phyloP scores from a whole-genome alignment of 768 basidiomycete genomes.

The Phaffia tasmanica region DNA sequence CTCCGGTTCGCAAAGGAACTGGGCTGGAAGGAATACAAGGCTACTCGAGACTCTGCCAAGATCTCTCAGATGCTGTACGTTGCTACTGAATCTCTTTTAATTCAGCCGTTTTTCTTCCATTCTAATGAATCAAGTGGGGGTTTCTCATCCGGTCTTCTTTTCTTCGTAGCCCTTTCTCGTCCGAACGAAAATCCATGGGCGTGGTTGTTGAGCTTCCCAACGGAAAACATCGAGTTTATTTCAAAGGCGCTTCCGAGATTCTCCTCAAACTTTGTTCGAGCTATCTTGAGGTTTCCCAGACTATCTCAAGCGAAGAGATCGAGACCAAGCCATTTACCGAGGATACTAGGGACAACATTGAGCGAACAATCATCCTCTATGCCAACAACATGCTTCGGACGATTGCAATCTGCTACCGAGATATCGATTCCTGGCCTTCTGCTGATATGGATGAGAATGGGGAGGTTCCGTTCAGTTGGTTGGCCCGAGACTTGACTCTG shows the following conservation, averaged over 20 bases:
- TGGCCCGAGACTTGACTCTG: slow-evolving; percentile 65
- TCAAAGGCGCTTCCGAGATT: slow-evolving; percentile 94
- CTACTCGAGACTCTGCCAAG: slow-evolving; percentile 47
- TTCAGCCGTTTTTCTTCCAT: not conserved
- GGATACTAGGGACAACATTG: slow-evolving; percentile 64
- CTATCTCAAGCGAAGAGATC: slow-evolving; percentile 37
- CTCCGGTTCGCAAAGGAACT: slow-evolving; percentile 72
- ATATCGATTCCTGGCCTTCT: slow-evolving; percentile 80
- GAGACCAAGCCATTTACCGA: slow-evolving; percentile 55
- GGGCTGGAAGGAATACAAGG: slow-evolving; percentile 60
- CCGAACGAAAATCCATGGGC: slow-evolving; percentile 88
- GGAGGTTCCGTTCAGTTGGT: slow-evolving; percentile 50
- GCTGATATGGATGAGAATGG: slow-evolving; percentile 35
- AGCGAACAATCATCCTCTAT: slow-evolving; percentile 64
- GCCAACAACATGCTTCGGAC: slow-evolving; percentile 92
- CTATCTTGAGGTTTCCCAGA: slow-evolving; percentile 55
- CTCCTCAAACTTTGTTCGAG: slow-evolving; percentile 61
- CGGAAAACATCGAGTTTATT: slow-evolving; percentile 55
- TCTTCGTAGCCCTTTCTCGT: slow-evolving; percentile 58
- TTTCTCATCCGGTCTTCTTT: not conserved
- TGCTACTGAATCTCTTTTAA: not conserved
- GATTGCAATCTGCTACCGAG: slow-evolving; percentile 84
- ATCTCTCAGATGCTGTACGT: slow-evolving; percentile 62
- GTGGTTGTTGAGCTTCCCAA: slow-evolving; percentile 58
- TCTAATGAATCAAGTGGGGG: not conserved